These are phyloP conservation scores for Podospora pseudoanserina DNA, from an alignment of 495 filamentous ascomycete species.

Conservation along the genomic window DNA sequence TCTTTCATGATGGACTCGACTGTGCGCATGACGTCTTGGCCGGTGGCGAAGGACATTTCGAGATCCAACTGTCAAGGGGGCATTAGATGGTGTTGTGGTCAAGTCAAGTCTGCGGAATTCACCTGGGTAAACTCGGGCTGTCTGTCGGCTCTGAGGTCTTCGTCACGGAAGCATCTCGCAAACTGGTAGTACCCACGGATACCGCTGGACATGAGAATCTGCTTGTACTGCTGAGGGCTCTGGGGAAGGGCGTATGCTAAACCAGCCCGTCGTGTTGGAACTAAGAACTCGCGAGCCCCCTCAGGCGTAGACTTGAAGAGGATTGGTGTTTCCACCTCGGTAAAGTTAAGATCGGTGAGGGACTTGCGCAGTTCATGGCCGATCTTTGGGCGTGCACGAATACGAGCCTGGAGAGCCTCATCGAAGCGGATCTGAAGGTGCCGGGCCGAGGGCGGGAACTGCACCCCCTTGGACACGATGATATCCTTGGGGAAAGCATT, in stretches of 20 bases:
- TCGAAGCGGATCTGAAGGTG: constrained; percentile 83
- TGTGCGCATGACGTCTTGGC: constrained; percentile 66
- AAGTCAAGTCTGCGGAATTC: constrained; percentile 16
- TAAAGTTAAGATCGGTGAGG: constrained; percentile 54
- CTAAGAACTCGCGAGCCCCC: constrained; percentile 92
- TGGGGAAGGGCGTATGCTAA: constrained; percentile 88
- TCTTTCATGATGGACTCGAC: constrained; percentile 62
- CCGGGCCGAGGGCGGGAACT: constrained; percentile 68
- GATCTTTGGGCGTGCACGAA: constrained; percentile 53
- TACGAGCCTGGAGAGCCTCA: constrained; percentile 55
- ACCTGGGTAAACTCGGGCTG: constrained; percentile 98
- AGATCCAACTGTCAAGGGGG: constrained; percentile 68
- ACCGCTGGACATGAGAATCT: constrained; percentile 92
- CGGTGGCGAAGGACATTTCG: constrained; percentile 80
- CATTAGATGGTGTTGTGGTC: neutral
- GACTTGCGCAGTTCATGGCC: constrained; percentile 52
- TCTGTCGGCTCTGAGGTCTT: constrained; percentile 86
- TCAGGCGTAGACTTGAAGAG: constrained; percentile 98
- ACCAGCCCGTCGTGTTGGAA: constrained; percentile 71
- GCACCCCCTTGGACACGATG: constrained; percentile 64
- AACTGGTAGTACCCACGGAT: constrained; percentile 83
- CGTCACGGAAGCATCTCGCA: constrained; percentile 92
- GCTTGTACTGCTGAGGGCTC: constrained; percentile 97
- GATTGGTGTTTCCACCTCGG: constrained; percentile 85
- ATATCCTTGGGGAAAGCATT: constrained; percentile 77